These are phyloP conservation scores for Fusarium chlamydosporum DNA, from an alignment of 2,329 filamentous ascomycete genomes.

Conservation along the genomic window DNA sequence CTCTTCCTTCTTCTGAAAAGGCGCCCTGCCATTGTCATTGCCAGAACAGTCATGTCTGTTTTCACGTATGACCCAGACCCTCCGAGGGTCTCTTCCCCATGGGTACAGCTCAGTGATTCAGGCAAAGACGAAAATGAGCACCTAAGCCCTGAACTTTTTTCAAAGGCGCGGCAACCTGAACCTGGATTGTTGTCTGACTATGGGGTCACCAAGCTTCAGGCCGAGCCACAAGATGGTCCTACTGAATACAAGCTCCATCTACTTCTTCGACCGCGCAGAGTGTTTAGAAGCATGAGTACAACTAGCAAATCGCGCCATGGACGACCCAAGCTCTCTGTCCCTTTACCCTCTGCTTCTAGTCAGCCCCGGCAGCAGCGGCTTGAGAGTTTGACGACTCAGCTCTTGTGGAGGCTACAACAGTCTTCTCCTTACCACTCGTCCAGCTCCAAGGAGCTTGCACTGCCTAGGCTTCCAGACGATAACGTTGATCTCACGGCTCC, in stretches of 20 bases:
- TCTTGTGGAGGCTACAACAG: conserved; percentile 95
- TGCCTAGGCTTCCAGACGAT: conserved; percentile 81
- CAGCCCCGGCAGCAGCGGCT: conserved; percentile 86
- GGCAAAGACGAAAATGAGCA: conserved; percentile 55
- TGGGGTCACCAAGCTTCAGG: conserved; percentile 81
- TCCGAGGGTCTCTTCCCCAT: conserved; percentile 89
- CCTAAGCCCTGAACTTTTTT: conserved; percentile 35
- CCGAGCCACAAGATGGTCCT: conserved; percentile 93
- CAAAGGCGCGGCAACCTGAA: conserved; percentile 45
- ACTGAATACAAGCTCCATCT: conserved; percentile 98
- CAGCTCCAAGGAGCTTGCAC: conserved; percentile 78
- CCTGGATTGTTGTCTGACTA: conserved; percentile 69
- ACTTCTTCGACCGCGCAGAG: conserved; percentile 81
- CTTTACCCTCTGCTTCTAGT: conserved; percentile 64
- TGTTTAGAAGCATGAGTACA: conserved; percentile 80
- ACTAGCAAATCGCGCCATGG: conserved; percentile 34
- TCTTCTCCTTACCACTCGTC: conserved; percentile 92
- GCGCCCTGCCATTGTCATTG: neutral
- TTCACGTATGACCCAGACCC: conserved; percentile 95
- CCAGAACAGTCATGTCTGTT: conserved; percentile 78
- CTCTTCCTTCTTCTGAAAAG: neutral
- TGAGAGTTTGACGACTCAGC: conserved; percentile 92
- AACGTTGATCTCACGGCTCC: conserved; percentile 62
- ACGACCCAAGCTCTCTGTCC: conserved; percentile 36
- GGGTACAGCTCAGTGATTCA: conserved; percentile 73